A percentile compares a stretch with the other conserved stretches of the same genome.
Conservation (phyloP, 768 basidiomycete genomes). For the Panaeolus cyanescens region DNA sequence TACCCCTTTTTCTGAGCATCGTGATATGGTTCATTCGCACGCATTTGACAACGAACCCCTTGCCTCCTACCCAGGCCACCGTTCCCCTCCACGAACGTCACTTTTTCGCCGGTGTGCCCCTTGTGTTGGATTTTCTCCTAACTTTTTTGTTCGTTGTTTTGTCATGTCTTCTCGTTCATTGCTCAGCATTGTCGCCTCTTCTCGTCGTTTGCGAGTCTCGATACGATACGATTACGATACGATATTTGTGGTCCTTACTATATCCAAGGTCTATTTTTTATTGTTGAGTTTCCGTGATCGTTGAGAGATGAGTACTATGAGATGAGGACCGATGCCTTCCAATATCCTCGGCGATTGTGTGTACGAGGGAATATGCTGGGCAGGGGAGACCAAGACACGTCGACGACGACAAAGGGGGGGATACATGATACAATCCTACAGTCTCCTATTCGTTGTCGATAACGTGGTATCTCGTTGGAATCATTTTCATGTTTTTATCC, state of each 20-base stretch:
- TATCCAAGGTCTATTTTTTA: background rate
- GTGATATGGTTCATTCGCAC: background rate
- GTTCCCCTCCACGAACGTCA: background rate
- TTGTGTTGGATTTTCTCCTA: background rate
- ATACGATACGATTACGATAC: slow-evolving; percentile 4
- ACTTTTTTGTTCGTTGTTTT: background rate
- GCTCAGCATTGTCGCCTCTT: background rate
- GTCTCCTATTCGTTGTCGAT: too few relatives aligned
- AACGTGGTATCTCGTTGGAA: background rate
- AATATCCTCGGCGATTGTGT: too few relatives aligned
- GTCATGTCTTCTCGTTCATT: background rate
- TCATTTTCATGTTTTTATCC: background rate
- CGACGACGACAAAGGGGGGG: background rate
- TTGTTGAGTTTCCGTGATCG: background rate
- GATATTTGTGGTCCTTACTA: background rate
- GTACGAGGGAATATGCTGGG: background rate
- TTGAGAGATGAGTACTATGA: background rate
- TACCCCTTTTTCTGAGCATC: background rate
- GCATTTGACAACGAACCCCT: background rate
- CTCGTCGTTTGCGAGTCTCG: background rate
- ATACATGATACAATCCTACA: background rate
- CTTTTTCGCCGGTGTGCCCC: too few relatives aligned
- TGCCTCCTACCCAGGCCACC: background rate
- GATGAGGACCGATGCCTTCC: too few relatives aligned
- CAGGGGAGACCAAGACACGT: background rate